These are phyloP conservation scores for Chaetoscypha palmicola DNA, from an alignment of 2,329 filamentous ascomycete species.

Conservation along the genomic window DNA sequence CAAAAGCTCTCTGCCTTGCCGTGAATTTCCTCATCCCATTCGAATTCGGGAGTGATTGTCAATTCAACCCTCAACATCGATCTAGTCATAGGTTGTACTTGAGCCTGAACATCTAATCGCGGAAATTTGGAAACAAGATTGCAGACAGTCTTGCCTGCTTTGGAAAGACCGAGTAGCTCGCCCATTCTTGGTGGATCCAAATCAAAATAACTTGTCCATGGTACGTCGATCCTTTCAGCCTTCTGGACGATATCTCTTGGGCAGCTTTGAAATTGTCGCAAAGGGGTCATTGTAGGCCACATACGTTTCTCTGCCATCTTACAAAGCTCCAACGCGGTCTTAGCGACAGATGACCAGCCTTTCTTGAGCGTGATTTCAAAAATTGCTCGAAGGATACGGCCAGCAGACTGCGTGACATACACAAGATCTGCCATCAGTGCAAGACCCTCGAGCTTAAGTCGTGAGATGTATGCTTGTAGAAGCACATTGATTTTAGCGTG, in stretches of 20 bases:
- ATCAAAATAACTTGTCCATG: slow-evolving; percentile 91
- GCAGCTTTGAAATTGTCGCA: slow-evolving; percentile 81
- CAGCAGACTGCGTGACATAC: slow-evolving; percentile 95
- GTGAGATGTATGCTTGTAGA: slow-evolving; percentile 91
- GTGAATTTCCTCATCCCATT: slow-evolving; percentile 88
- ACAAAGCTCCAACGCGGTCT: slow-evolving; percentile 86
- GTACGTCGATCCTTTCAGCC: slow-evolving; percentile 88
- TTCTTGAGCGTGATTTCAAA: slow-evolving; percentile 98
- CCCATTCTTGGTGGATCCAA: slow-evolving; percentile 95
- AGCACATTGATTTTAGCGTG: slow-evolving; percentile 98
- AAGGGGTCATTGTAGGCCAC: slow-evolving; percentile 98
- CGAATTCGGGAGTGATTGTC: slow-evolving; percentile 87
- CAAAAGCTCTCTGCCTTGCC: slow-evolving; percentile 88
- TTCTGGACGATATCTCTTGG: slow-evolving; percentile 83
- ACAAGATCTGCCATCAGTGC: slow-evolving; percentile 98
- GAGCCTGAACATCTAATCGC: slow-evolving; percentile 82
- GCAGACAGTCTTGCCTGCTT: slow-evolving; percentile 79
- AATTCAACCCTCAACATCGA: slow-evolving; percentile 88
- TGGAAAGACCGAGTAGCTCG: slow-evolving; percentile 84
- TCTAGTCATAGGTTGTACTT: slow-evolving; percentile 89
- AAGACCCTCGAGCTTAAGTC: slow-evolving; percentile 86
- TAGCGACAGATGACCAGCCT: slow-evolving; percentile 89
- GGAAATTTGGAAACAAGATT: slow-evolving; percentile 87
- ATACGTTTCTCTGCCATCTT: slow-evolving; percentile 99
- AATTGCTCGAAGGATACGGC: slow-evolving; percentile 87